These are phyloP conservation scores for Podaxis rugospora DNA, from an alignment of 768 basidiomycete species.

Conservation along the genomic window DNA sequence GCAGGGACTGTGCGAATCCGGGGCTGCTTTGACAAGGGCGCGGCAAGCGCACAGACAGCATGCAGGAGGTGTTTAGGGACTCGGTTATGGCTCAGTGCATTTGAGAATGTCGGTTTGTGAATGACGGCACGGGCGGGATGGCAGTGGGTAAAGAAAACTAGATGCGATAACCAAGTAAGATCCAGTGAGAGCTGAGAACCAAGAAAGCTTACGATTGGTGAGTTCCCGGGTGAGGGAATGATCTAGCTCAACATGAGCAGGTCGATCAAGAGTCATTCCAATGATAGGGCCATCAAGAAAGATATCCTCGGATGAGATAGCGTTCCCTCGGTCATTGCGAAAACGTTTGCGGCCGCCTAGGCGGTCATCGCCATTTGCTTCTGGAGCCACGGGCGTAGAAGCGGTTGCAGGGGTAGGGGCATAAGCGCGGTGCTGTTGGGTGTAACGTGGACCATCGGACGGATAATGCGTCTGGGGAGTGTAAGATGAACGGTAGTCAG, in stretches of 20 bases:
- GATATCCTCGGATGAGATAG: conserved; percentile 33
- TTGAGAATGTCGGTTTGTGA: conserved; percentile 74
- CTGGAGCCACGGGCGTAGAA: conserved; percentile 15
- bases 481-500: conserved; percentile 12
- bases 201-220: conserved; percentile 55
- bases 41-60: conserved; percentile 74
- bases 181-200: conserved; percentile 11
- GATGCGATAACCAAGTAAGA: conserved; percentile 12
- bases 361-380: conserved; percentile 37
- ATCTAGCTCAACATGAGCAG: conserved; percentile 46
- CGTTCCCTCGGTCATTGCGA: conserved; percentile 36
- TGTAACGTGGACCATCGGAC: conserved; percentile 24
- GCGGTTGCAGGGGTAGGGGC: conserved; percentile 14
- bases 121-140: conserved; percentile 74
- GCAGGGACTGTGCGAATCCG: conserved; percentile 50
- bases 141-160: conserved; percentile 81
- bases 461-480: conserved; percentile 19
- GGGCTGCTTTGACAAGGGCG: conserved; percentile 68
- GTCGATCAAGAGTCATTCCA: conserved; percentile 34
- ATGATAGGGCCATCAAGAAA: conserved; percentile 35
- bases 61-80: conserved; percentile 70
- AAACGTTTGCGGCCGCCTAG: conserved; percentile 45
- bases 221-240: conserved; percentile 66
- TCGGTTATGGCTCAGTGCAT: conserved; percentile 58
- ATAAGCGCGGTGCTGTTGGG: conserved; percentile 15